Evolutionary conservation across 345 rosid genomes (phyloP), one percentile per base, ranked within the genome.

Genomic region (Geranium brycei): DNA sequence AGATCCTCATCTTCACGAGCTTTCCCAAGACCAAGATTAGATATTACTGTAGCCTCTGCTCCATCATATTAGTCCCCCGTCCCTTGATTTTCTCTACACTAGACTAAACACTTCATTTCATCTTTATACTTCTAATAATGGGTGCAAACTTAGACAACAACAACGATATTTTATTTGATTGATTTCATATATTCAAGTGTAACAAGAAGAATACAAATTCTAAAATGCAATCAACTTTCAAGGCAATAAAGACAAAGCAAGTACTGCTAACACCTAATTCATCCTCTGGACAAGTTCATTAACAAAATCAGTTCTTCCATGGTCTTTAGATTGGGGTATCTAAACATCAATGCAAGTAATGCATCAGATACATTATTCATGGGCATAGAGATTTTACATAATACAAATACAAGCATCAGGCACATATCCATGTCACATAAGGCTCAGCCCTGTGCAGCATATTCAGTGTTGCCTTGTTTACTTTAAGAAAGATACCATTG

Each of bases 261-360:
- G 38, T 32, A 32, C 38, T 32, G 4, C 4, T 14, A 38, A 16
- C 7, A 17, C 63, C 72, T 83, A 92, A 68, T 92, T 92, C 98
- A 89, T 92, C 68, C 98, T 87, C 78, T 91, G 78, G 76, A 72
- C 81, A n/a, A 85, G 81, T 77, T 81, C 88, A 4, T 89, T 91
- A 70, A 91, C 82, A 72, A 73, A 64, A 89, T 85, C 79, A 92
- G 70, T 64, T 89, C 98, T 70, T 67, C 76, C 40, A 89, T 95
- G 59, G 93, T 87, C 88, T 92, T 92, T 81, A 86, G 75, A 62
- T 92, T 92, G 35, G 98, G 96, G 68, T 85, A 91, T 28, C 98
- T 91, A 69, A 58, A 70, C 5, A 51, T n/a, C 56, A 77, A 53
- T 16, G 35, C 17, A 59, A n/a, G n/a, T n/a, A n/a, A n/a, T n/a